These are phyloP conservation scores for Rhizophagus prolifer DNA, from an alignment of 192 early-diverging fungal genomes.

Conservation along the genomic window DNA sequence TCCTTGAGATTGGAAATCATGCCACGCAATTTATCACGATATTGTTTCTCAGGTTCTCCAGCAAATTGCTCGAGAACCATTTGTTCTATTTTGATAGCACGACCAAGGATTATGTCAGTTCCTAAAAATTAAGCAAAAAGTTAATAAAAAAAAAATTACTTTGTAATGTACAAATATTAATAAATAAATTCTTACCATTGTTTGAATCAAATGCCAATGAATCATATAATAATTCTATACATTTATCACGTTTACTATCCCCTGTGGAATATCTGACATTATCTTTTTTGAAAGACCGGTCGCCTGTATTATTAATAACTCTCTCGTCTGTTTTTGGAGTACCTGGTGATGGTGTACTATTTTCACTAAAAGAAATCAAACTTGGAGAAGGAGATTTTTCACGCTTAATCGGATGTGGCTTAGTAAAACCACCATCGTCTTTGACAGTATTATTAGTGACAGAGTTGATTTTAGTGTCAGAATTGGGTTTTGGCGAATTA, in stretches of 20 bases:
- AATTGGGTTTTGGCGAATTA: conserved; percentile 44
- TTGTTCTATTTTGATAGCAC: conserved; percentile 61
- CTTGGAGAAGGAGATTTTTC: conserved; percentile 18
- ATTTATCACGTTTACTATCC: conserved; percentile 69
- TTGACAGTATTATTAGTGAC: neutral
- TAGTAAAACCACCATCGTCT: conserved; percentile 22
- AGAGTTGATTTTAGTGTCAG: conserved; percentile 28
- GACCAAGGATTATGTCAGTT: conserved; percentile 50
- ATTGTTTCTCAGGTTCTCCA: conserved; percentile 50
- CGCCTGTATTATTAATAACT: conserved; percentile 14
- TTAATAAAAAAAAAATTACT: neutral
- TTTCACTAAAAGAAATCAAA: conserved; percentile 3
- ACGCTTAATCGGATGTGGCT: conserved; percentile 2
- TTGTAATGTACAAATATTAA: neutral
- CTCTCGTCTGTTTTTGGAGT: conserved; percentile 38
- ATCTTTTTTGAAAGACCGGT: conserved; percentile 61
- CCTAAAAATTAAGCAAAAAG: conserved; percentile 34
- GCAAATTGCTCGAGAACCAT: conserved; percentile 57
- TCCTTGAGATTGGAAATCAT: conserved; percentile 76
- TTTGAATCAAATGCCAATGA: conserved; percentile 60
- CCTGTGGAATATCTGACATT: conserved; percentile 55
- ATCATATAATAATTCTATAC: conserved; percentile 80
- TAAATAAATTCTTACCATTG: conserved; percentile 45
- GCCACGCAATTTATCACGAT: conserved; percentile 75
- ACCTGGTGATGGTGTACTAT: conserved; percentile 37